Conservation (phyloP, 23 red algal species). For the Gracilaria domingensis region DNA sequence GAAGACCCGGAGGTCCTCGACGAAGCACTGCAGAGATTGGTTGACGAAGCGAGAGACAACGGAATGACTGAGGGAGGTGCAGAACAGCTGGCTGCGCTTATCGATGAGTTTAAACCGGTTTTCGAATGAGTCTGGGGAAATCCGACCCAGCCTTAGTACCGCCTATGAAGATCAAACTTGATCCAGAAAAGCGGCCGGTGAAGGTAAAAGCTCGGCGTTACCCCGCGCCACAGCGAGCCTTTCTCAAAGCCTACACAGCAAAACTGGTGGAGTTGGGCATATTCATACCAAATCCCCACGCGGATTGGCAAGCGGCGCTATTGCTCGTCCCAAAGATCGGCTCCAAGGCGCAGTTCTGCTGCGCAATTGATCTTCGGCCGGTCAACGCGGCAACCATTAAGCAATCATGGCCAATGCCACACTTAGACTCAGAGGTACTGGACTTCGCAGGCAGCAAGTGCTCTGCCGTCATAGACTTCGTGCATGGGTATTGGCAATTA, state of each 20-base stretch:
- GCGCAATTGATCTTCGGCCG: constrained; percentile 34
- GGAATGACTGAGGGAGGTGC: not conserved
- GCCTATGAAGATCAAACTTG: constrained; percentile 46
- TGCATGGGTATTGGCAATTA: constrained; percentile 49
- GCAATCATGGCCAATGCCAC: constrained; percentile 64
- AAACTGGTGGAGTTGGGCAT: constrained; percentile 45
- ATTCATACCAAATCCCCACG: constrained; percentile 2
- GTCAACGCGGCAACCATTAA: constrained; percentile 49
- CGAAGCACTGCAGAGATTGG: not conserved
- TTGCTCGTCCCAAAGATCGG: constrained; percentile 44
- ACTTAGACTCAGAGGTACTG: constrained; percentile 37
- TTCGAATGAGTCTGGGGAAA: constrained; percentile 56
- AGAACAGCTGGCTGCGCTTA: not conserved
- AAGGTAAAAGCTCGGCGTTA: constrained; percentile 53
- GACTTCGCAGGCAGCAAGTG: constrained; percentile 30
- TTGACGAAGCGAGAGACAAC: not conserved
- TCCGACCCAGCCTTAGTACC: constrained; percentile 21
- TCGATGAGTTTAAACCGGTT: not conserved
- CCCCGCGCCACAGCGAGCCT: constrained; percentile 36
- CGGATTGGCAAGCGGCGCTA: constrained; percentile 52
- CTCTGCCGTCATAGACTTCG: constrained; percentile 41
- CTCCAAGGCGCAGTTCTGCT: constrained; percentile 19
- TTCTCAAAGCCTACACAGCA: constrained; percentile 27
- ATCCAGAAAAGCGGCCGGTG: constrained; percentile 15
- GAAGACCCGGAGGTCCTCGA: not conserved